Base-by-base conservation (phyloP, 306 rosid species). In the Dryas drummondii region DNA sequence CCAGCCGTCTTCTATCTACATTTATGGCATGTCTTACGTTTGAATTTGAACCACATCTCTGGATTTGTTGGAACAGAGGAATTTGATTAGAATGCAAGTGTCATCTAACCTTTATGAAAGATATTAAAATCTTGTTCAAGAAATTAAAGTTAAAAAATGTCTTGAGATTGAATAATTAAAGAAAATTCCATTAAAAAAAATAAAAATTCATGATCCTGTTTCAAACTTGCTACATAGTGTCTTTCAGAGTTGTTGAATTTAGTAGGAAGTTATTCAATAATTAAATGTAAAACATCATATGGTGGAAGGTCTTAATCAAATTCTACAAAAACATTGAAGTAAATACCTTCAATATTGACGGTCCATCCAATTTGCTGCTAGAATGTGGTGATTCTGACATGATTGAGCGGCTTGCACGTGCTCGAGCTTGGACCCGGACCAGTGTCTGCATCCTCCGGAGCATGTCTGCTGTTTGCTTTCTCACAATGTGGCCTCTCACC, bases 401-500 rank as follows among this genome's bases (percentile, higher is more conserved):
- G 84, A 80, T 66, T 32, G 82, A 82, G 16, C 97, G 97, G 70
- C 61, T 82, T 3, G 91, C 93, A 52, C 97, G 91, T 26, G 91
- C 97, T 17, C 90, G 90, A 10, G 93, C 73, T 57, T 94, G 99
- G 66, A 94, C 80, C 58, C 97, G 73, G 45, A 92, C 97, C 79
- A 94, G 83, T 50, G 99, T 91, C 82, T 92, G 97, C 97, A 94
- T 94, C 66, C 97, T 88, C 84, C 84, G 74, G 15, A 94, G 90
- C 99, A 94, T 92, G 82, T 94, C 97, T 1, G 97, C 79, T 13
- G 91, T 90, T 82, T 90, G 93, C 79, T 92, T 94, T 73, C 99
- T 90, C 71, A 92, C 97, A 56, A 92, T 90, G 86, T 92, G 89
- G 53, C 99, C 97, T 61, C 97, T 85, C 81, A 89, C 99, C 83